These are phyloP conservation scores for Beauveria pseudobassiana DNA, from an alignment of 2,329 filamentous ascomycete species.

Conservation along the genomic window DNA sequence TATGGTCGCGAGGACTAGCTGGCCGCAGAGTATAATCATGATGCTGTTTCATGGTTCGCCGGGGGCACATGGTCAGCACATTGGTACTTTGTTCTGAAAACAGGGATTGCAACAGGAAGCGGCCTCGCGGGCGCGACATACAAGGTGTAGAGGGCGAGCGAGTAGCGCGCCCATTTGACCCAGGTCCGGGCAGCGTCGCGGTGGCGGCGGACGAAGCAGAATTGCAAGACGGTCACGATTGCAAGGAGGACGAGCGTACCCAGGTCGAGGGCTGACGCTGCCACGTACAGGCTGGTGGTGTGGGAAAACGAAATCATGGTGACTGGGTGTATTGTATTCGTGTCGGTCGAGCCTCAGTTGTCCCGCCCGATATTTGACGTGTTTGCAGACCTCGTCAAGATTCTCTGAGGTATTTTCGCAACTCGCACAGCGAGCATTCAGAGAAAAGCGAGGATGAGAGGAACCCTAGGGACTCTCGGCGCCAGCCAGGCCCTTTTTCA, in stretches of 20 bases:
- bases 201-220: slow-evolving; percentile 10
- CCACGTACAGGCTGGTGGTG: not conserved
- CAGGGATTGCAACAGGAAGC: too few species aligned
- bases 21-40: not conserved
- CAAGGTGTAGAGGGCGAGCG: slow-evolving; percentile 6
- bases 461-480: not conserved
- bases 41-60: not conserved
- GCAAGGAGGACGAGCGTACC: not conserved
- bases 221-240: not conserved
- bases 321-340: not conserved
- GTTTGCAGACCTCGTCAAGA: too few species aligned
- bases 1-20: not conserved
- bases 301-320: not conserved
- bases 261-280: not conserved
- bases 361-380: too few species aligned
- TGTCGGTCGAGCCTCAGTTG: too few species aligned
- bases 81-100: not conserved
- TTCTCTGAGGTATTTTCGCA: not conserved
- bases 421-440: slow-evolving; percentile 4
- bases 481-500: not conserved
- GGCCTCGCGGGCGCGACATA: not conserved
- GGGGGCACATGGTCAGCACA: not conserved
- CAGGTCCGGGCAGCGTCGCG: slow-evolving; percentile 5
- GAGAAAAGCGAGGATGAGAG: not conserved
- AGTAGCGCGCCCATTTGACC: slow-evolving; percentile 2